Evolutionary conservation across 148 eudicot genomes (phyloP).

Genomic region (Silene conica): DNA sequence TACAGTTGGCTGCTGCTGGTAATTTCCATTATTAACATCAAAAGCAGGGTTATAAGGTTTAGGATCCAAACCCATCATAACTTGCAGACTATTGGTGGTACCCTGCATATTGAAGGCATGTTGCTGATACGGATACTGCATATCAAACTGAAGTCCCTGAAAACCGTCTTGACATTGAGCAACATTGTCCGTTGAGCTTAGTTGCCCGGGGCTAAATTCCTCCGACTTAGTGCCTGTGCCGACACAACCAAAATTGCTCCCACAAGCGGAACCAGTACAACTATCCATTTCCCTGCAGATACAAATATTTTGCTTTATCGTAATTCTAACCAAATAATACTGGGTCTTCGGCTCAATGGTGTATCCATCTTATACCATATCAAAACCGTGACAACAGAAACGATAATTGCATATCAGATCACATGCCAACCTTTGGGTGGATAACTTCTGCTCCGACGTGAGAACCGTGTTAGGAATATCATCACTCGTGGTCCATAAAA

Average conservation of each 20-base stretch:
- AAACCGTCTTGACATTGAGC: constrained; percentile 27
- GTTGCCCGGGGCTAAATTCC: constrained; percentile 26
- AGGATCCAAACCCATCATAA: constrained; percentile 21
- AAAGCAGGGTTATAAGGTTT: constrained; percentile 18
- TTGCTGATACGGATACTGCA: constrained; percentile 23
- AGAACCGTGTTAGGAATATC: constrained; percentile 21
- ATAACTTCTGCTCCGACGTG: constrained; percentile 26
- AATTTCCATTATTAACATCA: constrained; percentile 20
- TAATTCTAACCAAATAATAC: not conserved
- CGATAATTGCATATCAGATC: not conserved
- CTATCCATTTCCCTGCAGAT: constrained; percentile 30
- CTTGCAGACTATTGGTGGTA: constrained; percentile 16
- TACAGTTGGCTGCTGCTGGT: constrained; percentile 27
- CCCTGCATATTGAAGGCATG: constrained; percentile 23
- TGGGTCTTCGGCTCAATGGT: no score
- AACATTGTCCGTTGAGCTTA: constrained; percentile 27
- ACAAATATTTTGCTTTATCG: not conserved
- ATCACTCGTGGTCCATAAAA: constrained; percentile 31
- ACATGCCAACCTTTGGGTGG: constrained; percentile 32
- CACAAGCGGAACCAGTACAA: constrained; percentile 29
- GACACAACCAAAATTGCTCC: constrained; percentile 28
- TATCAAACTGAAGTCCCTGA: constrained; percentile 29
- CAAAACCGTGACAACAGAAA: no score
- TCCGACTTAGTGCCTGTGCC: constrained; percentile 26
- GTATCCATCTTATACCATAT: no score